Conservation (phyloP, 106 monocot genomes). For the Dendrobium huoshanense region DNA sequence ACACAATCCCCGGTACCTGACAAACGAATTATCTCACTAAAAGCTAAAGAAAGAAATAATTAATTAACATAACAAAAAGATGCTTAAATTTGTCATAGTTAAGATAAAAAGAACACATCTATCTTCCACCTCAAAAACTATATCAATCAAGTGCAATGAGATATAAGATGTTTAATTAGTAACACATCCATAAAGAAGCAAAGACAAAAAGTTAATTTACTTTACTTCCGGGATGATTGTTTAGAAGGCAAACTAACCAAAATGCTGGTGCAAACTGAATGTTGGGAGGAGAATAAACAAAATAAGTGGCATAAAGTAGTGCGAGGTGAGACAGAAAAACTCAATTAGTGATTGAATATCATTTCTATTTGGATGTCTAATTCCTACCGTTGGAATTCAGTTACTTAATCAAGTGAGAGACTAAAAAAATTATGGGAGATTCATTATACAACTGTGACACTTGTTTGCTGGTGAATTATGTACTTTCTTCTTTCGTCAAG, state of each 20-base stretch:
- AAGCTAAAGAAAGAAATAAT: background rate
- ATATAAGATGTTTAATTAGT: background rate
- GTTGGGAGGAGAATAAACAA: background rate
- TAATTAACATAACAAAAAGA: background rate
- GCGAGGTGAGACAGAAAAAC: background rate
- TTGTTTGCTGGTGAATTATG: no score
- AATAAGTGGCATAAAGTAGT: background rate
- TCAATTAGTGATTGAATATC: no score
- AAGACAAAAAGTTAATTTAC: background rate
- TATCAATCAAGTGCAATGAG: background rate
- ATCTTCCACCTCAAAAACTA: background rate
- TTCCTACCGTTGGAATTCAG: no score
- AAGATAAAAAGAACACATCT: background rate
- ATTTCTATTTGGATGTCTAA: no score
- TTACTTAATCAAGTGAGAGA: no score
- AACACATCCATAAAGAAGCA: background rate
- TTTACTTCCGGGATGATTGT: background rate
- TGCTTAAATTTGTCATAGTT: background rate
- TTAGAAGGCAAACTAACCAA: background rate
- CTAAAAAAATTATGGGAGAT: no score
- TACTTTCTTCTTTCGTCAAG: no score
- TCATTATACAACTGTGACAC: no score
- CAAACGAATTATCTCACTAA: constrained; percentile 5
- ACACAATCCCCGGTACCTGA: constrained; percentile 65
- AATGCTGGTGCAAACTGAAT: background rate